Percentiles rank a stretch among this genome's conserved stretches.
phyloP scores from a whole-genome alignment of 2,329 filamentous ascomycete species.

The Bipolaris oryzae region DNA sequence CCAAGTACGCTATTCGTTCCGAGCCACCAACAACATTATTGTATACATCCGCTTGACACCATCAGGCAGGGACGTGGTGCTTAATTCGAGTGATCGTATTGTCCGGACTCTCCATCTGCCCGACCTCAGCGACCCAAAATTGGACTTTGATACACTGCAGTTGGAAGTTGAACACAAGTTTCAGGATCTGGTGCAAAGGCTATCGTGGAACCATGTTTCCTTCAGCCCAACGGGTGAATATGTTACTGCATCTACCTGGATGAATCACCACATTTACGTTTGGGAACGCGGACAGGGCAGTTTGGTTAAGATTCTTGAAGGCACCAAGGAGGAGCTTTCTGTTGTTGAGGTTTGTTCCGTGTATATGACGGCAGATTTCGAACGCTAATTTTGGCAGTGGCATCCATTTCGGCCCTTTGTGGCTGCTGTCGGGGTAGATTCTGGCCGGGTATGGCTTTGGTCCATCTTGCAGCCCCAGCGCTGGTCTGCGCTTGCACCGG shows the following conservation, averaged over 20 bases:
- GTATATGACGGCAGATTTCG: not conserved
- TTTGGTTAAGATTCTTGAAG: slow-evolving; percentile 94
- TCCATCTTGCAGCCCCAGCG: slow-evolving; percentile 92
- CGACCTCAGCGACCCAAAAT: slow-evolving; percentile 65
- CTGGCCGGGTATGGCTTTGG: slow-evolving; percentile 94
- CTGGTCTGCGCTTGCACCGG: slow-evolving; percentile 95
- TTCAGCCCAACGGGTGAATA: slow-evolving; percentile 96
- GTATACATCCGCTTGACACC: slow-evolving; percentile 83
- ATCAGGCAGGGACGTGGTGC: slow-evolving; percentile 84
- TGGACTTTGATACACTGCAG: slow-evolving; percentile 84
- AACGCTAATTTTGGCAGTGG: slow-evolving; percentile 61
- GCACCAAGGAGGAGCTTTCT: slow-evolving; percentile 93
- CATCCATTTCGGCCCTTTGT: slow-evolving; percentile 87
- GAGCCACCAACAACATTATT: slow-evolving; percentile 84
- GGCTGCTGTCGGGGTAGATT: slow-evolving; percentile 90
- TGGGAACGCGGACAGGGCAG: slow-evolving; percentile 96
- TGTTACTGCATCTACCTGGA: slow-evolving; percentile 93
- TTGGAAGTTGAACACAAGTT: slow-evolving; percentile 97
- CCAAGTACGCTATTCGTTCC: slow-evolving; percentile 86
- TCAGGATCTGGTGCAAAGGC: slow-evolving; percentile 91
- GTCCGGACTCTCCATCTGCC: slow-evolving; percentile 92
- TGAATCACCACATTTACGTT: slow-evolving; percentile 98
- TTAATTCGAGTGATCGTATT: slow-evolving; percentile 93
- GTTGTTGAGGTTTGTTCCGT: slow-evolving; percentile 70
- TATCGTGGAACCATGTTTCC: slow-evolving; percentile 96